Base-by-base conservation (phyloP, 2,329 filamentous ascomycete species). In the Penicillium expansum region DNA sequence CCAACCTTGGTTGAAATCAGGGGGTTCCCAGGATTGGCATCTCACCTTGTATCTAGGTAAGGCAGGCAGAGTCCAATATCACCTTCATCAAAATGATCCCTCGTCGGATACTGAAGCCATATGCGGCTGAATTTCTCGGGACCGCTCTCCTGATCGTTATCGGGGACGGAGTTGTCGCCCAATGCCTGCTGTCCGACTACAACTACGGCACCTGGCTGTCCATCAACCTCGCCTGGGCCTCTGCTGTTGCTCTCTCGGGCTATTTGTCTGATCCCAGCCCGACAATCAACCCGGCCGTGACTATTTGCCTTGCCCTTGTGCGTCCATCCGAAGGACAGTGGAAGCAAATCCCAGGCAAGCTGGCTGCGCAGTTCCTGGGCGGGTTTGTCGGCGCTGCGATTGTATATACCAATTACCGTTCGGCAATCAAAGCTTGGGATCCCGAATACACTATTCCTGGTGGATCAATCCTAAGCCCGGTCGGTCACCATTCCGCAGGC, bases 161-260 rank as follows among this genome's bases (percentile, higher is more conserved):
- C 24, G 69, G 69, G 13, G 69, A 71, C 48, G 69, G 69, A 24
- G 69, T 71, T 5, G 69, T 71, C 58, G 69, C 69, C 4, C 69
- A 71, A 52, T 67, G 66, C 42, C 56, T 71, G 30, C 60, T 71
- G 18, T 71, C 69, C 20, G 66, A 71, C 48, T 71, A 71, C 54
- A 63, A 65, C 18, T 71, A 71, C 48, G 69, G 69, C 52, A 71
- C 69, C 51, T 71, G 69, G 69, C 33, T 72, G 11, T 72, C 70
- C 20, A 72, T 72, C 56, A 72, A 72, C 55, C 50, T 72, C 5
- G 67, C 69, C 32, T 71, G 69, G 69, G 69, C 69, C 2, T 52
- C 67, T 11, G 69, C 69, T 0, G 69, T 71, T 30, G 65, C 59
- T 43, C 59, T 71, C 8, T 66, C 69, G 2, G 58, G 67, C 53